phyloP scores from a whole-genome alignment of 768 basidiomycete genomes.

The Russula foetens region DNA sequence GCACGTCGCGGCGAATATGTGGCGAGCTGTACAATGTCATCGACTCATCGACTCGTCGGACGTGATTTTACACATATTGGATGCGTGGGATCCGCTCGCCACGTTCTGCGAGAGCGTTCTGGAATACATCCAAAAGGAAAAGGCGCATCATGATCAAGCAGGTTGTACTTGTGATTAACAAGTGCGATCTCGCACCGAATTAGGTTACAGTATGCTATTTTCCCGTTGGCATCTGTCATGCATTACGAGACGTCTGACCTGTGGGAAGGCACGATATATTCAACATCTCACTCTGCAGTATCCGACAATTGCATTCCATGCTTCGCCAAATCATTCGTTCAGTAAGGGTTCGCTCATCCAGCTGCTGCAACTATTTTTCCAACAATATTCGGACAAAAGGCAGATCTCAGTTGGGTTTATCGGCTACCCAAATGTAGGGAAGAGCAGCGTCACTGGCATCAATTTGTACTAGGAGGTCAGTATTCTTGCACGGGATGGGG shows the following conservation, averaged over 20 bases:
- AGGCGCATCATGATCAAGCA: constrained; percentile 97
- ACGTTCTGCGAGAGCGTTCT: constrained; percentile 93
- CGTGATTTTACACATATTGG: constrained; percentile 89
- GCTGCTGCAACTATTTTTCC: constrained; percentile 91
- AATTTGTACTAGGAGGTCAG: no score
- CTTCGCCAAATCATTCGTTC: constrained; percentile 97
- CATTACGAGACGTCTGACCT: not conserved
- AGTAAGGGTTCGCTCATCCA: constrained; percentile 98
- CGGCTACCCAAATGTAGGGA: constrained; percentile 98
- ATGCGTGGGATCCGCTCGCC: constrained; percentile 91
- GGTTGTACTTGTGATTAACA: constrained; percentile 93
- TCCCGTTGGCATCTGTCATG: not conserved
- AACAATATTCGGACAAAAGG: constrained; percentile 96
- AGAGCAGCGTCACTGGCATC: constrained; percentile 93
- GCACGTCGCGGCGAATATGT: constrained; percentile 93
- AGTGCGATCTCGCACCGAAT: constrained; percentile 96
- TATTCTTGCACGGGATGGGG: no score
- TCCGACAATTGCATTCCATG: constrained; percentile 97
- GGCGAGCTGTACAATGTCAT: constrained; percentile 99
- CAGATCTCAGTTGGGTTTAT: constrained; percentile 99
- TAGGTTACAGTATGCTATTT: constrained; percentile 85
- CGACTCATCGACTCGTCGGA: constrained; percentile 98
- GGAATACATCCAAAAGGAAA: constrained; percentile 91
- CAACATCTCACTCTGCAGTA: constrained; percentile 91
- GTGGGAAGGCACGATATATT: constrained; percentile 79